Evolutionary conservation across 1,284 basidiomycete species (phyloP).

Genomic region (Malassezia vespertilionis): DNA sequence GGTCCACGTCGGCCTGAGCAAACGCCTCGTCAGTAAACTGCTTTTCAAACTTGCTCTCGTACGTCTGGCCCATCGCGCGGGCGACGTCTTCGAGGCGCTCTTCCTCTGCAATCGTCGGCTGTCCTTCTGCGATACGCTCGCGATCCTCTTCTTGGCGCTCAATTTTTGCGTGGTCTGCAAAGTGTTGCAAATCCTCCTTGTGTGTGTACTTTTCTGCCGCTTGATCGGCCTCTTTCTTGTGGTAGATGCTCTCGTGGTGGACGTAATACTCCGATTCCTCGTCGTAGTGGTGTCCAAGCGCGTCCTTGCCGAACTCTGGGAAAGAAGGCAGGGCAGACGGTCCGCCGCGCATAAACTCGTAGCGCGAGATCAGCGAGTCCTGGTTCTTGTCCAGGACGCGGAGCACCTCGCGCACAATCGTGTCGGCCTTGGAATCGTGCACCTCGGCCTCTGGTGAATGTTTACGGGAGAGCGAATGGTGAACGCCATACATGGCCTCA

Average conservation of each 20-base stretch:
- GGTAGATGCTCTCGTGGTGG: conserved; percentile 63
- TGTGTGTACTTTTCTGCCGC: conserved; percentile 88
- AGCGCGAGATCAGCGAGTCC: conserved; percentile 66
- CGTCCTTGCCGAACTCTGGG: conserved; percentile 50
- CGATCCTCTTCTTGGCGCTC: conserved; percentile 73
- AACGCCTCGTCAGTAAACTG: conserved; percentile 31
- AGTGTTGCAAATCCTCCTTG: conserved; percentile 64
- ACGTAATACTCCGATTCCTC: conserved; percentile 48
- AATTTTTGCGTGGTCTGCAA: conserved; percentile 74
- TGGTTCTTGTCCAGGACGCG: conserved; percentile 63
- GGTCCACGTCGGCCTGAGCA: conserved; percentile 29
- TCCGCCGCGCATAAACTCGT: conserved; percentile 71
- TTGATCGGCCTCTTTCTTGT: conserved; percentile 90
- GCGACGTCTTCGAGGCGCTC: conserved; percentile 27
- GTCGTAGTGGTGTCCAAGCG: conserved; percentile 77
- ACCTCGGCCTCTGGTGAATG: conserved; percentile 66
- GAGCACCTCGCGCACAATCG: conserved; percentile 68
- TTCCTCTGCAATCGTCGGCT: conserved; percentile 51
- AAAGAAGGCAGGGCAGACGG: conserved; percentile 70
- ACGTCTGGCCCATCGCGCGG: conserved; percentile 29
- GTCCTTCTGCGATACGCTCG: conserved; percentile 69
- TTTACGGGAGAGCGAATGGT: conserved; percentile 82
- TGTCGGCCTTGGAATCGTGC: conserved; percentile 72
- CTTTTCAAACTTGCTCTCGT: conserved; percentile 37
- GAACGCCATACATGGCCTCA: conserved; percentile 60